Evolutionary conservation across 2,329 filamentous ascomycete species (phyloP), one percentile per base, ranked within the genome.

Genomic region (Colletotrichum ledebouriae): DNA sequence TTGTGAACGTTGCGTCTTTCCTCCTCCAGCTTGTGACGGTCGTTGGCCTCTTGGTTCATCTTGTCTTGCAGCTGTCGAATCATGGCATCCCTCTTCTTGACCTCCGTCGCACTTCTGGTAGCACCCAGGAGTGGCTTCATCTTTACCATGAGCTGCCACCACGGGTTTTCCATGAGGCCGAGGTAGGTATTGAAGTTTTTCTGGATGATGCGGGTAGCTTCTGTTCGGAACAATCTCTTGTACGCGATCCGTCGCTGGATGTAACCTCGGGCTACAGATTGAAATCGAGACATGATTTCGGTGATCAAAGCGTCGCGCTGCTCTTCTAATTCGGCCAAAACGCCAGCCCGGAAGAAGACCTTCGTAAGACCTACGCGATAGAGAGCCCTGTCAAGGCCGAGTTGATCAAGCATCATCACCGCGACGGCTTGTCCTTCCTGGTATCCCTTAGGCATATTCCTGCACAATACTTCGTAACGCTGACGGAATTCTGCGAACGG

Each of bases 351-450:
- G 86, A 99, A 99, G 82, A 99, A 99, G 12, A 99, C 95, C 79
- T 99, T 99, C 25, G 94, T 98, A 65, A 98, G 84, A 74, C 96
- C 96, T 65, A 99, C 94, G 22, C 97, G 92, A 79, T 97, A 99
- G 71, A 97, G 87, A 11, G 93, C 87, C 71, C 86, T 90, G 78
- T 99, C 96, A 73, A 99, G 86, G 17, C 90, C 90, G 49, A 99
- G 88, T 78, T 93, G 94, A 74, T 97, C 92, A 5, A 99, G 87
- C 86, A 99, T 98, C 70, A 96, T 87, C 22, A 88, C 89, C 17
- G 94, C 93, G 1, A 91, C 94, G 17, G 89, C 89, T 79, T 98
- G 96, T 2, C 96, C 95, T 73, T 98, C 96, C 3, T 98, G 82
- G 72, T 97, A 97, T 0, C 93, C 93, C 74, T 92, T 96, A 0